phyloP scores from a whole-genome alignment of 306 rosid genomes.

The Sindora glabra region DNA sequence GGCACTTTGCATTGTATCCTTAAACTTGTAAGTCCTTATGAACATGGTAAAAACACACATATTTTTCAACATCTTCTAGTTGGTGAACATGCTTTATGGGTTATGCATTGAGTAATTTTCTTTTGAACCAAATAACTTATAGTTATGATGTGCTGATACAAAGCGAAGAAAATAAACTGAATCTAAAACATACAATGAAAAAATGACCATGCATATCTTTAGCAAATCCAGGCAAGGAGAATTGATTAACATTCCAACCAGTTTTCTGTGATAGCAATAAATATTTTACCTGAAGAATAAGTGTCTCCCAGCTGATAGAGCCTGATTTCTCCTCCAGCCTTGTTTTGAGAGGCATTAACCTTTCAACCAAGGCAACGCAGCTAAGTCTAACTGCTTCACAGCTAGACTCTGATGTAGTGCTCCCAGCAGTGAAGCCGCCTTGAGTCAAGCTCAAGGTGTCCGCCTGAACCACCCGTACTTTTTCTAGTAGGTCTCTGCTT shows the following conservation, averaged over 20 bases:
- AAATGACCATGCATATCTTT: not conserved
- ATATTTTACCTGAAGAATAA: constrained; percentile 56
- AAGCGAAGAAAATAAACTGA: no score
- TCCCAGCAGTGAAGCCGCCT: constrained; percentile 85
- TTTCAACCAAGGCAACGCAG: constrained; percentile 70
- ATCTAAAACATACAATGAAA: not conserved
- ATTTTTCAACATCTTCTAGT: no score
- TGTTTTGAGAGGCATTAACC: constrained; percentile 58
- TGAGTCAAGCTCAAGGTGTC: constrained; percentile 77
- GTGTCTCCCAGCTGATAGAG: constrained; percentile 64
- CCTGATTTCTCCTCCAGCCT: constrained; percentile 47
- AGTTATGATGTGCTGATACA: no score
- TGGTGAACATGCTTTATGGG: no score
- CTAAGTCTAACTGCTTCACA: constrained; percentile 79
- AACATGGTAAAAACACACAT: no score
- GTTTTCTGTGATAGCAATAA: not conserved
- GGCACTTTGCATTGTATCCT: no score
- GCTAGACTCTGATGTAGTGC: constrained; percentile 94
- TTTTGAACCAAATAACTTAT: no score
- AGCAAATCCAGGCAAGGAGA: not conserved
- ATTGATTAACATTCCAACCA: not conserved
- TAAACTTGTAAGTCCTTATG: no score
- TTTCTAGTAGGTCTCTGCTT: constrained; percentile 39
- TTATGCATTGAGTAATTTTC: no score
- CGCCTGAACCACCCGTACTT: constrained; percentile 69